These are phyloP conservation scores for Phytopythium chamaehyphon DNA, from an alignment of 352 stramenopile species.

Conservation along the genomic window DNA sequence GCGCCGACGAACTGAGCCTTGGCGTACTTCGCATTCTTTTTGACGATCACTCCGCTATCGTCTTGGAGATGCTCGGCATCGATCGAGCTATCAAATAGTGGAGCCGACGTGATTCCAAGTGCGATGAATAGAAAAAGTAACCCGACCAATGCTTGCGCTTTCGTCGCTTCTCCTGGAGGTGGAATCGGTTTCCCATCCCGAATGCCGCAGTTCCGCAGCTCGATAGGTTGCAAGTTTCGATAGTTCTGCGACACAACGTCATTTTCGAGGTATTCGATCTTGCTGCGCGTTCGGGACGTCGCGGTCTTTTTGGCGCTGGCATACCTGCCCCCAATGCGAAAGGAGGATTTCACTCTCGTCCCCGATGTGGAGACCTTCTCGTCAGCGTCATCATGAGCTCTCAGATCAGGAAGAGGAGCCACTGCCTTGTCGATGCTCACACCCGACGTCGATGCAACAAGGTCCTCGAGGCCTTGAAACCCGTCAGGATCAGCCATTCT, in stretches of 20 bases:
- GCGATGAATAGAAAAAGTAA: slow-evolving; percentile 26
- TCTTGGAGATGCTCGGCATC: slow-evolving; percentile 26
- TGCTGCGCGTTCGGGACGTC: slow-evolving; percentile 6
- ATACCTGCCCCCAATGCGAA: slow-evolving; percentile 4
- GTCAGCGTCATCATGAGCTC: slow-evolving; percentile 9
- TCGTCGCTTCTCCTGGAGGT: slow-evolving; percentile 14
- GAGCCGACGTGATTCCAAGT: slow-evolving; percentile 22
- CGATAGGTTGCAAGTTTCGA: slow-evolving; percentile 12
- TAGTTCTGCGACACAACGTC: slow-evolving; percentile 23
- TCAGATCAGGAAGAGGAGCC: slow-evolving; percentile 19
- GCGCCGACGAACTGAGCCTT: slow-evolving; percentile 24
- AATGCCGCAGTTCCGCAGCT: slow-evolving; percentile 5
- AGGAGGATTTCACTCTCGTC: slow-evolving; percentile 24
- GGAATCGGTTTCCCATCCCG: background rate
- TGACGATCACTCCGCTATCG: slow-evolving; percentile 20
- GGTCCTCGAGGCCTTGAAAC: background rate
- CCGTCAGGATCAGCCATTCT: no score
- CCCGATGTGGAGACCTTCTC: slow-evolving; percentile 1
- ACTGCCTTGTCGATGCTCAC: slow-evolving; percentile 3
- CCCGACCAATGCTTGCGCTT: slow-evolving; percentile 13
- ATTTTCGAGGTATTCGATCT: slow-evolving; percentile 15
- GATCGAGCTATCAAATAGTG: slow-evolving; percentile 28
- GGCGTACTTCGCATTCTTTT: slow-evolving; percentile 33
- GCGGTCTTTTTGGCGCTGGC: background rate
- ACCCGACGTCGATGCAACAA: background rate